Conservation (phyloP, 305 asterid species). For the Ruellia speciosa region DNA sequence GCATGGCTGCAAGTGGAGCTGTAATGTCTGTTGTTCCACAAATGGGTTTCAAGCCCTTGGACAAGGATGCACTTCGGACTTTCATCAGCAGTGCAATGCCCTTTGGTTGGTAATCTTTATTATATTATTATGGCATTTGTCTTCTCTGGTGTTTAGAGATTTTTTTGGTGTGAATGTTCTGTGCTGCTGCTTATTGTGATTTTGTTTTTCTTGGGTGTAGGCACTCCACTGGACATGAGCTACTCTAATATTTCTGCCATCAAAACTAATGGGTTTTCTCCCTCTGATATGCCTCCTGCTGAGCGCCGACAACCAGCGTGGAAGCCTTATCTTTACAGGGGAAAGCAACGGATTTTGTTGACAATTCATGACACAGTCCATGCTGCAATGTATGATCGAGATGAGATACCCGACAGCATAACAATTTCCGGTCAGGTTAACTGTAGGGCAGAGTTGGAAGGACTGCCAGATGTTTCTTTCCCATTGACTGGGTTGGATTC, state of each 20-base stretch:
- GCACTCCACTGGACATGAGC: slow-evolving; percentile 87
- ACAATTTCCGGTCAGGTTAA: slow-evolving; percentile 86
- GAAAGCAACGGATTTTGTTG: slow-evolving; percentile 83
- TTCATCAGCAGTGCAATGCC: slow-evolving; percentile 87
- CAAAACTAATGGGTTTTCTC: slow-evolving; percentile 69
- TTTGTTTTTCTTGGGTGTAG: slow-evolving; percentile 32
- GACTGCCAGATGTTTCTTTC: slow-evolving; percentile 82
- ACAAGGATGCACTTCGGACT: slow-evolving; percentile 78
- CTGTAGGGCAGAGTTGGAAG: slow-evolving; percentile 96
- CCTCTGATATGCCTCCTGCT: slow-evolving; percentile 72
- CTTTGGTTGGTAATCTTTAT: slow-evolving; percentile 65
- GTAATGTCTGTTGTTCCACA: slow-evolving; percentile 62
- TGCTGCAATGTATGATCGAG: slow-evolving; percentile 91
- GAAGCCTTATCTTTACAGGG: slow-evolving; percentile 92
- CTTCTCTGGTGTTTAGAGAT: slow-evolving; percentile 13
- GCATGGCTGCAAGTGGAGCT: slow-evolving; percentile 60
- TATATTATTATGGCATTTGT: slow-evolving; percentile 21
- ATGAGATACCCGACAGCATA: slow-evolving; percentile 84
- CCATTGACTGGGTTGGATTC: slow-evolving; percentile 71
- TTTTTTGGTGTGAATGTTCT: slow-evolving; percentile 20
- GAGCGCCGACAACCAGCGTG: slow-evolving; percentile 93
- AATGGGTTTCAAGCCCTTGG: slow-evolving; percentile 74
- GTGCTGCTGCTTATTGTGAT: slow-evolving; percentile 15
- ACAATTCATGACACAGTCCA: slow-evolving; percentile 82
- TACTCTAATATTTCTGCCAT: slow-evolving; percentile 68